Base-by-base conservation (phyloP, 2,329 filamentous ascomycete species). In the Penicillium griseofulvum region DNA sequence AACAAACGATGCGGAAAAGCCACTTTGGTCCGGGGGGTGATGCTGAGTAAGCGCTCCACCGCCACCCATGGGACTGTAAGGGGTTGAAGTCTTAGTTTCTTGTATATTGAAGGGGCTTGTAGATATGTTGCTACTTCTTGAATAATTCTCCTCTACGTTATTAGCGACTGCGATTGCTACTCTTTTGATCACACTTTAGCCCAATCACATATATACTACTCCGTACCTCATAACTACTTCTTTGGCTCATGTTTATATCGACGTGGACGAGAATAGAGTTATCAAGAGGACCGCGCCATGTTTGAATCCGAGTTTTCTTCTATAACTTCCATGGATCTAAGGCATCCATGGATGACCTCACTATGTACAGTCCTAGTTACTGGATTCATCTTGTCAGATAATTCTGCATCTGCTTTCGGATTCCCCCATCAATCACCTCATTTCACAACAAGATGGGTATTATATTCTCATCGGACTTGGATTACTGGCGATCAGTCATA, bases 1-100 rank as follows among this genome's bases (percentile, higher is more conserved):
- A 54, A 44, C 58, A 50, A 50, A 58, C 51, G 60, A 67, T 65
- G 62, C 60, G 62, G 64, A 67, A 69, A 66, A 68, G 68, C 68
- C 68, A 70, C 68, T 58, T 68, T 47, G 60, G 53, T 61, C 63
- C 62, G 62, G 56, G 53, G 43, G 44, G 36, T 34, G 28, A 26
- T 62, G 64, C 49, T 71, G 66, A 71, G 64, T 70, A 70, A 70
- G 58, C 66, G 42, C 28, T 46, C 54, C 46, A 48, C 34, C 46
- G 37, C 47, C 29, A 29, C 26, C 26, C 36, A 12, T 24, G 41
- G 41, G 10, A 43, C 41, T 31, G 49, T n/a, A 45, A 52, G 49
- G 49, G 46, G 46, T 34, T 48, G 33, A 19, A 17, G 39, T 8
- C 19, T 37, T 37, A 5, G 31, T 16, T 33, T 33, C 3, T 31